Conservation (phyloP, 179 eudicot species). For the Beta lomatogona region DNA sequence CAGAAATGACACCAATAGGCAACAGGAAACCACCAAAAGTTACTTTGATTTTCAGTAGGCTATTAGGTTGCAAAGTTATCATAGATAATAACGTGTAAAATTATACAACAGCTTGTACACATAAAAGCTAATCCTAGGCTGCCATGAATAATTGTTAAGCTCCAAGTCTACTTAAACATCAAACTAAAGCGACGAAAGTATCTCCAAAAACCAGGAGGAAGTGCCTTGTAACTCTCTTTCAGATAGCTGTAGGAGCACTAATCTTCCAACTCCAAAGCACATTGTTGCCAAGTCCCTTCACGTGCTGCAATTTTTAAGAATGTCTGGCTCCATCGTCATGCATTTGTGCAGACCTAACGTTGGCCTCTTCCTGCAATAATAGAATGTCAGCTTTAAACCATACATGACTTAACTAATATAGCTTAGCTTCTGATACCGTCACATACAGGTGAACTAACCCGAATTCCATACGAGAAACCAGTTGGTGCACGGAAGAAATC, state of each 20-base stretch:
- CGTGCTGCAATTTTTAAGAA: conserved; percentile 36
- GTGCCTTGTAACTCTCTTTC: not conserved
- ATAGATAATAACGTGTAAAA: not conserved
- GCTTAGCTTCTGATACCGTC: not conserved
- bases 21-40: not conserved
- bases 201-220: not conserved
- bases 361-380: conserved; percentile 67
- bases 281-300: not conserved
- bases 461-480: conserved; percentile 62
- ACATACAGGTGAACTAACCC: conserved; percentile 53
- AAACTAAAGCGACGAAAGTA: not conserved
- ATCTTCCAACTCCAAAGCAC: not conserved
- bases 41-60: not conserved
- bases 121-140: conserved; percentile 1
- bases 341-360: conserved; percentile 69
- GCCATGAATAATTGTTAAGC: not conserved
- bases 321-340: conserved; percentile 71
- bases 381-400: not conserved
- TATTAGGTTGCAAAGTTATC: not conserved
- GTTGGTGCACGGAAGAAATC: conserved; percentile 66
- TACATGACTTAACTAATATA: not conserved
- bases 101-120: conserved; percentile 6
- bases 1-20: not conserved
- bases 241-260: not conserved
- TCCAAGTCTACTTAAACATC: conserved; percentile 16